Percentiles rank a stretch among this genome's conserved stretches.
phyloP scores from a whole-genome alignment of 2,329 filamentous ascomycete genomes.

The Verticillium longisporum region DNA sequence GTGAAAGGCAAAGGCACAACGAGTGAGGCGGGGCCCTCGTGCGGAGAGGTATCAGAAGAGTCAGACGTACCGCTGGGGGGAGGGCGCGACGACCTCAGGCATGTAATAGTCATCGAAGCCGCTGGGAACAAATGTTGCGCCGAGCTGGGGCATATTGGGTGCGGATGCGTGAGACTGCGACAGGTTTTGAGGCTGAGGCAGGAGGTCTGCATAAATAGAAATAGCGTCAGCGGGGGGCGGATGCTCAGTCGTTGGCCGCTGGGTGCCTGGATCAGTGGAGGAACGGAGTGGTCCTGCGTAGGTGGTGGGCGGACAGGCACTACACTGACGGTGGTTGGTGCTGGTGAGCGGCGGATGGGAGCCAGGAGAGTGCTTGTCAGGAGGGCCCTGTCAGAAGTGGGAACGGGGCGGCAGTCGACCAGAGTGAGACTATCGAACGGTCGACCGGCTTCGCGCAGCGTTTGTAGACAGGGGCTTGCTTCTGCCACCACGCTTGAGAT shows the following conservation, averaged over 20 bases:
- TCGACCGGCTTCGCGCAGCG: neutral
- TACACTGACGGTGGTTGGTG: neutral
- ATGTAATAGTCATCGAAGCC: constrained; percentile 54
- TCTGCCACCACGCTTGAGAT: neutral
- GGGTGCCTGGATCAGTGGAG: neutral
- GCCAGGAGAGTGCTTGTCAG: neutral
- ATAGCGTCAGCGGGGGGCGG: neutral
- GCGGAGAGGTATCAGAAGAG: neutral
- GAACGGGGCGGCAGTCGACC: neutral
- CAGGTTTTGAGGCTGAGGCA: constrained; percentile 1
- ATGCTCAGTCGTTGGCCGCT: neutral
- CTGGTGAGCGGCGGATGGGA: neutral
- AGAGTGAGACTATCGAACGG: neutral
- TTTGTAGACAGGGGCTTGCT: neutral
- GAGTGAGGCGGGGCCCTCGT: neutral
- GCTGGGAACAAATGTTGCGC: constrained; percentile 53
- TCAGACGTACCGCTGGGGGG: constrained; percentile 44
- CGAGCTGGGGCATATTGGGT: constrained; percentile 37
- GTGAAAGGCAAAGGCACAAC: constrained; percentile 4
- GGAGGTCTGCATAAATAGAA: constrained; percentile 2
- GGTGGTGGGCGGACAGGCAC: neutral
- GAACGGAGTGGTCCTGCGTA: neutral
- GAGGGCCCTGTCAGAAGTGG: neutral
- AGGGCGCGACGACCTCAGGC: constrained; percentile 52
- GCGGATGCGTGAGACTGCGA: neutral